Conservation (phyloP, 331 rosid species). For the Telfairia occidentalis region DNA sequence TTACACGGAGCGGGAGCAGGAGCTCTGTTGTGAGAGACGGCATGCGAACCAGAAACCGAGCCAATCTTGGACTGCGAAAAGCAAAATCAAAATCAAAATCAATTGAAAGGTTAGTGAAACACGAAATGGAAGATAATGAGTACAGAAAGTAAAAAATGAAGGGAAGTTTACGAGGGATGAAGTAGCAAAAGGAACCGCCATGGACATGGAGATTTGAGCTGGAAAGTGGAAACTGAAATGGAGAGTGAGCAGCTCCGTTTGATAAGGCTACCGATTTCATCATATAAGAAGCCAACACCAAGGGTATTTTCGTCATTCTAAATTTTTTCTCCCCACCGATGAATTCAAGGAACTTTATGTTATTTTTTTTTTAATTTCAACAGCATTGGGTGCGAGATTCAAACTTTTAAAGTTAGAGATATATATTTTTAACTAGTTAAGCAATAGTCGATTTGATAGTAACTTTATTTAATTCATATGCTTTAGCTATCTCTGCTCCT, state of each 20-base stretch:
- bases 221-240: not conserved
- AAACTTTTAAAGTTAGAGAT: too few species aligned
- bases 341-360: not conserved
- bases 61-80: slow-evolving; percentile 33
- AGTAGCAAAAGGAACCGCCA: slow-evolving; percentile 15
- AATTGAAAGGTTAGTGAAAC: too few species aligned
- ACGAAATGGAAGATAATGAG: not conserved
- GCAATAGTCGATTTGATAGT: too few species aligned
- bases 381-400: too few species aligned
- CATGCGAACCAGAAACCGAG: slow-evolving; percentile 19
- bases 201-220: slow-evolving; percentile 1
- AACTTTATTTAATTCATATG: too few species aligned
- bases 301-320: not conserved
- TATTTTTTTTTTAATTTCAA: too few species aligned
- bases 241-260: not conserved
- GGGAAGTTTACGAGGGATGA: slow-evolving; percentile 8
- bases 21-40: slow-evolving; percentile 16
- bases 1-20: slow-evolving; percentile 1
- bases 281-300: not conserved
- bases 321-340: not conserved
- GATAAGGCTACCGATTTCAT: not conserved
- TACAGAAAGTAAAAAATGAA: not conserved
- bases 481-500: too few species aligned
- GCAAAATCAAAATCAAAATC: not conserved
- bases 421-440: too few species aligned